Conservation (phyloP, 2,329 filamentous ascomycete species). For the Ascosphaera pollenicola region DNA sequence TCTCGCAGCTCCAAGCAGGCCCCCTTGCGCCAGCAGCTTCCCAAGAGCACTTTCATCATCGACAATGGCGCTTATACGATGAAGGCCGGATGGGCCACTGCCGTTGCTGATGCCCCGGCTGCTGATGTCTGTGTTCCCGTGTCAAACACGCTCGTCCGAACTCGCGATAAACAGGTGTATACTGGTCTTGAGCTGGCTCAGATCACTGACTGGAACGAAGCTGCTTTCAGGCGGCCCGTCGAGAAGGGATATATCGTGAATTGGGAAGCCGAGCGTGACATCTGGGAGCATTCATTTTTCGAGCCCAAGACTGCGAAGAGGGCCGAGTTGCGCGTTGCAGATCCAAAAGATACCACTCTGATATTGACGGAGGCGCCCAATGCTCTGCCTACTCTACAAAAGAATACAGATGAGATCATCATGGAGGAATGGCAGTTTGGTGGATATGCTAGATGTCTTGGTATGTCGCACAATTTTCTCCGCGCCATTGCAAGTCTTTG, state of each 20-base stretch:
- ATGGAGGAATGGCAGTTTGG: constrained; percentile 95
- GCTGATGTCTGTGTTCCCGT: constrained; percentile 40
- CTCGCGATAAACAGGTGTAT: constrained; percentile 57
- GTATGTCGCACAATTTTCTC: constrained; percentile 17
- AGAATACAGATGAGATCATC: constrained; percentile 85
- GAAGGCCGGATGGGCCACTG: constrained; percentile 59
- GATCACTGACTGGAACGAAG: constrained; percentile 76
- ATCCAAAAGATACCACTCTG: constrained; percentile 62
- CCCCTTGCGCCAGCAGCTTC: constrained; percentile 27
- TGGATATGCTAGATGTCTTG: constrained; percentile 57
- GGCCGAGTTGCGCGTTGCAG: constrained; percentile 18
- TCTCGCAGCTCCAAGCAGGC: constrained; percentile 28
- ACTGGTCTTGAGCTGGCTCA: constrained; percentile 51
- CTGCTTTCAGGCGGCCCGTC: constrained; percentile 67
- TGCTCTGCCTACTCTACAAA: constrained; percentile 55
- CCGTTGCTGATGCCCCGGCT: constrained; percentile 18
- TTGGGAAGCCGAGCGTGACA: constrained; percentile 88
- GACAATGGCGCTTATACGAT: constrained; percentile 86
- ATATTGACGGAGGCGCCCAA: constrained; percentile 74
- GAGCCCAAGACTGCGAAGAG: constrained; percentile 40
- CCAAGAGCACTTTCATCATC: constrained; percentile 54
- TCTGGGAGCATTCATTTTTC: constrained; percentile 83
- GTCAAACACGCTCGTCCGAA: constrained; percentile 74
- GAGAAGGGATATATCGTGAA: constrained; percentile 92
- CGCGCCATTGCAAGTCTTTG: neutral